These are phyloP conservation scores for Trichoderma afroharzianum DNA, from an alignment of 2,329 filamentous ascomycete species.

Conservation along the genomic window DNA sequence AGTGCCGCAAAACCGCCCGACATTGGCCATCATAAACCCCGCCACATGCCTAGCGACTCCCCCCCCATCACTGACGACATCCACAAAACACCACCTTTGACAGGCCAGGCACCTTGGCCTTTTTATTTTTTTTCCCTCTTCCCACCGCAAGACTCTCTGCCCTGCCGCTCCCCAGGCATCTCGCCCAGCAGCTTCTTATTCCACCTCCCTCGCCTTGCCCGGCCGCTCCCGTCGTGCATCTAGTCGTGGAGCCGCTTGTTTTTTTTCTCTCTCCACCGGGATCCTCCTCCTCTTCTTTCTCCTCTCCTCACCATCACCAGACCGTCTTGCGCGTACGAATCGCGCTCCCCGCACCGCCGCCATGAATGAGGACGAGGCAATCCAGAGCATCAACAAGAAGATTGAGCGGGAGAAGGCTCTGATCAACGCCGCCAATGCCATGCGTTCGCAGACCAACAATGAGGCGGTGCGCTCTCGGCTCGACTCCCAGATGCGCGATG, in stretches of 20 bases:
- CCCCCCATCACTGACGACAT: conserved; percentile 38
- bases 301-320: conserved; percentile 13
- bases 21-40: conserved; percentile 26
- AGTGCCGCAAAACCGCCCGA: background rate
- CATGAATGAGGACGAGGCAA: conserved; percentile 63
- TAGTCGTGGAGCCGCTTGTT: conserved; percentile 11
- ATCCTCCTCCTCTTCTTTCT: conserved; percentile 14
- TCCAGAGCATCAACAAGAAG: conserved; percentile 87
- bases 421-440: conserved; percentile 88
- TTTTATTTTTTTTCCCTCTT: conserved; percentile 11
- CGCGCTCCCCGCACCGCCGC: conserved; percentile 39
- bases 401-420: conserved; percentile 96
- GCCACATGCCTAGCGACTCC: conserved; percentile 23
- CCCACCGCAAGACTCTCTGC: conserved; percentile 1
- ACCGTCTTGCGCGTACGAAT: conserved; percentile 38
- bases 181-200: conserved; percentile 6
- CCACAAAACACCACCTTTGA: conserved; percentile 25
- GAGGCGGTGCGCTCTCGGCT: conserved; percentile 83
- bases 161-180: background rate
- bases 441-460: conserved; percentile 96
- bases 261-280: background rate
- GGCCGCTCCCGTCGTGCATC: background rate
- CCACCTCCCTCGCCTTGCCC: background rate
- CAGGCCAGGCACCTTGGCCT: conserved; percentile 2
- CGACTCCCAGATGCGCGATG: conserved; percentile 92